Percentiles rank a stretch among this genome's conserved stretches.
Conservation (phyloP, 345 rosid species). For the Nasturtium officinale region DNA sequence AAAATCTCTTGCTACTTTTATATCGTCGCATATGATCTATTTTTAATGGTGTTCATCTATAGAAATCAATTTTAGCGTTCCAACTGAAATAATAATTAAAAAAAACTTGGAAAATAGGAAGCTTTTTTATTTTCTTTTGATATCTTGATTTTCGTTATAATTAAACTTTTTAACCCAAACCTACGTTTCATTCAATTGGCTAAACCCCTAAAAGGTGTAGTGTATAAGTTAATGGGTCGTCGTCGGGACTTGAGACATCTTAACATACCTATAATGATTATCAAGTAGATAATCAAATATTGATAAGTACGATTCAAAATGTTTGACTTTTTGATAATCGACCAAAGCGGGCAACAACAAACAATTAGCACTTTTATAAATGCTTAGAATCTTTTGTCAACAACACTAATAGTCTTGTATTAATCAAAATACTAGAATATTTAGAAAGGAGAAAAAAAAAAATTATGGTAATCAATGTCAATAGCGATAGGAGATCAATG, state of each 20-base stretch:
- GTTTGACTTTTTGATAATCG: slow-evolving; percentile 35
- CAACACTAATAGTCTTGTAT: slow-evolving; percentile 8
- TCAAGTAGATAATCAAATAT: slow-evolving; percentile 21
- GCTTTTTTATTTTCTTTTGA: neutral
- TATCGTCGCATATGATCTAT: neutral
- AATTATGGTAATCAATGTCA: slow-evolving; percentile 39
- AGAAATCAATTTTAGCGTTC: no score
- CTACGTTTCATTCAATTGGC: neutral
- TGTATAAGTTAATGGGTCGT: neutral
- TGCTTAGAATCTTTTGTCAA: slow-evolving; percentile 25
- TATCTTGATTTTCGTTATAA: neutral
- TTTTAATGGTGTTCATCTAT: no score
- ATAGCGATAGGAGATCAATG: slow-evolving; percentile 29
- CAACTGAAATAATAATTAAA: no score
- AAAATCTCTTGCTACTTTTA: neutral
- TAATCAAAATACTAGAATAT: neutral
- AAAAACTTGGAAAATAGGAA: neutral
- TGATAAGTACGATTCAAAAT: slow-evolving; percentile 29
- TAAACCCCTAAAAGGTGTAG: neutral
- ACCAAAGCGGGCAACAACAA: slow-evolving; percentile 34
- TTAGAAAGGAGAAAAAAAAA: neutral
- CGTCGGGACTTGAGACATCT: slow-evolving; percentile 13
- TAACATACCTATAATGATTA: slow-evolving; percentile 17
- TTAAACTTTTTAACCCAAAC: neutral
- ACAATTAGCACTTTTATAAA: slow-evolving; percentile 26